Base-by-base conservation (phyloP, 1,139 yeast species). In the Hyphopichia pseudoburtonii region DNA sequence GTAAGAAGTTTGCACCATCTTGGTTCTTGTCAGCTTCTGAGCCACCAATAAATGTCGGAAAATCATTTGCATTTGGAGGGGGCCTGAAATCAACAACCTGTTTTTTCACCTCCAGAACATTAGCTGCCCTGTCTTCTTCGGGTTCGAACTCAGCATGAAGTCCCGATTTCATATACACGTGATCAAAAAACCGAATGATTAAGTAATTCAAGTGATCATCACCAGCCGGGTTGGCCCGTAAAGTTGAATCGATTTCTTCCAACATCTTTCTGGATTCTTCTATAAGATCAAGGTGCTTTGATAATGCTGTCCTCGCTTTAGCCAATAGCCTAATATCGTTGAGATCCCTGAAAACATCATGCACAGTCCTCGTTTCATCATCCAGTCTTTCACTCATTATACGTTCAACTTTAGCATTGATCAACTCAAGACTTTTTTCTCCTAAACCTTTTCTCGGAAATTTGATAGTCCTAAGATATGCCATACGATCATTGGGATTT, bases 361-460 rank as follows among this genome's bases (percentile, higher is more conserved):
- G 29, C 5, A 27, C 16, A 3, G 29, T 18, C n/a, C 5, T 3
- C 5, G 18, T n/a, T 7, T 15, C 19, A 18, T 28, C 8, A 5
- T 3, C 16, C 10, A 28, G 11, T n/a, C n/a, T n/a, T n/a, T n/a
- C n/a, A n/a, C n/a, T n/a, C n/a, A n/a, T n/a, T n/a, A n/a, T n/a
- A n/a, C n/a, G n/a, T n/a, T 31, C 34, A 7, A 32, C 8, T 12
- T 17, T 15, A 9, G 18, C 22, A 32, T 26, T 24, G 12, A 82
- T 56, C 10, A 53, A 57, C 1, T 66, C 66, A 6, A 81, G 44
- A 0, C 82, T 64, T 35, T 75, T 75, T 2, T 68, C 72, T 0
- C 97, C 97, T n/a, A 88, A 56, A 0, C 95, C 92, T 38, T 84
- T 63, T 25, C 80, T 70, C 0, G 92, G 92, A 35, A 66, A 68